Evolutionary conservation across 495 filamentous ascomycete genomes (phyloP).

Genomic region (Hypoxylon rickii): DNA sequence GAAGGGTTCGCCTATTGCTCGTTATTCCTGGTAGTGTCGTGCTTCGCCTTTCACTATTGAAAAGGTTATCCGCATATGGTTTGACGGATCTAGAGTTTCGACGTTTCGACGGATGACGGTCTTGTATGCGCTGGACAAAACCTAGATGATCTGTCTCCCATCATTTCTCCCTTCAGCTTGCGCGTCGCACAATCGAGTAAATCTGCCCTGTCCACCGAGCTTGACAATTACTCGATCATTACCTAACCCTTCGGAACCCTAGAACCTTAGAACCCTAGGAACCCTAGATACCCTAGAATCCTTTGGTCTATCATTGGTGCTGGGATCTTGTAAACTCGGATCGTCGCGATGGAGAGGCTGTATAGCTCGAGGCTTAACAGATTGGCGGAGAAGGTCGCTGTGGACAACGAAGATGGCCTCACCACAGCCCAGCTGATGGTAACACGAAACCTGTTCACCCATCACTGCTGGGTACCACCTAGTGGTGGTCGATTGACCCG

Average conservation of each 20-base stretch:
- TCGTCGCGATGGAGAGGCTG: constrained; percentile 29
- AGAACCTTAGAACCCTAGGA: too few species aligned
- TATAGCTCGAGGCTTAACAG: constrained; percentile 30
- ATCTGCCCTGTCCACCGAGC: background rate
- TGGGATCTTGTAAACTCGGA: constrained; percentile 8
- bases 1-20: too few species aligned
- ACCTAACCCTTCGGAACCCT: too few species aligned
- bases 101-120: constrained; percentile 17
- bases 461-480: background rate
- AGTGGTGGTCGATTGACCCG: constrained; percentile 4
- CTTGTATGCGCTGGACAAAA: constrained; percentile 5
- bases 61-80: too few species aligned
- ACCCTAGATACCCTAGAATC: too few species aligned
- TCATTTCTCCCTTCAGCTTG: constrained; percentile 7
- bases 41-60: too few species aligned
- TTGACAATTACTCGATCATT: constrained; percentile 31
- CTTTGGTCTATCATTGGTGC: too few species aligned
- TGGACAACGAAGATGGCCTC: constrained; percentile 76
- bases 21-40: too few species aligned
- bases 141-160: constrained; percentile 4
- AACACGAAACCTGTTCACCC: constrained; percentile 25
- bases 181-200: constrained; percentile 14
- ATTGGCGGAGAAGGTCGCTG: constrained; percentile 64
- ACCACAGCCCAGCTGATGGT: constrained; percentile 82
- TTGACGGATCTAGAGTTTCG: constrained; percentile 32